phyloP scores from a whole-genome alignment of 257 asterid genomes.

The Plantago elongata region DNA sequence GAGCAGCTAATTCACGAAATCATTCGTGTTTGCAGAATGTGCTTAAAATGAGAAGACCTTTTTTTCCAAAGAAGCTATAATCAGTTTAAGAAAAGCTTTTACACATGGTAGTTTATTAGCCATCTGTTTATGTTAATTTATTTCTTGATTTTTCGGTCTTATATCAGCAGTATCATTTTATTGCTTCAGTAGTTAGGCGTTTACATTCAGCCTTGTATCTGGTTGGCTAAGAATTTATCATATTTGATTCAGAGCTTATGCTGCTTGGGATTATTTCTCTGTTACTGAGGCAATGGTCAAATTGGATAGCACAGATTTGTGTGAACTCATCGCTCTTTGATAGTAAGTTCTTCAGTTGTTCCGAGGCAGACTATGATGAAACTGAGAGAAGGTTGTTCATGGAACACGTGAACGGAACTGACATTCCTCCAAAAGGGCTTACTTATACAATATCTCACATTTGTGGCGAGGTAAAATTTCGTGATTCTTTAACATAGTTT shows the following conservation, averaged over 20 bases:
- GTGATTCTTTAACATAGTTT: not conserved
- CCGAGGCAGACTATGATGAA: slow-evolving; percentile 51
- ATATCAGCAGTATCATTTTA: not conserved
- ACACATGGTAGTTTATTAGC: no score
- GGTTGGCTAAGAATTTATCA: not conserved
- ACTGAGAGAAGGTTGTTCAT: slow-evolving; percentile 27
- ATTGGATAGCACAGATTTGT: slow-evolving; percentile 73
- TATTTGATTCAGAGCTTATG: slow-evolving; percentile 61
- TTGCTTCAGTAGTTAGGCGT: not conserved
- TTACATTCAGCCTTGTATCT: not conserved
- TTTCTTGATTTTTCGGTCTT: not conserved
- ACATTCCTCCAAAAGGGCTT: slow-evolving; percentile 46
- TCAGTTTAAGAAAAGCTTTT: no score
- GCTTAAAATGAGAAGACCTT: no score
- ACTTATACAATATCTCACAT: slow-evolving; percentile 37
- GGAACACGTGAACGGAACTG: slow-evolving; percentile 35
- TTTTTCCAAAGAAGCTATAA: no score
- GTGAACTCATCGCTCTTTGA: slow-evolving; percentile 73
- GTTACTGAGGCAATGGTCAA: slow-evolving; percentile 87
- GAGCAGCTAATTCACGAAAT: no score
- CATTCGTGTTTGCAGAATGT: no score
- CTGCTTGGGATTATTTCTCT: slow-evolving; percentile 85
- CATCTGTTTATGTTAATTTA: not conserved
- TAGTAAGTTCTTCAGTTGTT: slow-evolving; percentile 68
- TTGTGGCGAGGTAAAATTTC: slow-evolving; percentile 60